Conservation (phyloP, 1,284 basidiomycete species). For the Mycena citricolor region DNA sequence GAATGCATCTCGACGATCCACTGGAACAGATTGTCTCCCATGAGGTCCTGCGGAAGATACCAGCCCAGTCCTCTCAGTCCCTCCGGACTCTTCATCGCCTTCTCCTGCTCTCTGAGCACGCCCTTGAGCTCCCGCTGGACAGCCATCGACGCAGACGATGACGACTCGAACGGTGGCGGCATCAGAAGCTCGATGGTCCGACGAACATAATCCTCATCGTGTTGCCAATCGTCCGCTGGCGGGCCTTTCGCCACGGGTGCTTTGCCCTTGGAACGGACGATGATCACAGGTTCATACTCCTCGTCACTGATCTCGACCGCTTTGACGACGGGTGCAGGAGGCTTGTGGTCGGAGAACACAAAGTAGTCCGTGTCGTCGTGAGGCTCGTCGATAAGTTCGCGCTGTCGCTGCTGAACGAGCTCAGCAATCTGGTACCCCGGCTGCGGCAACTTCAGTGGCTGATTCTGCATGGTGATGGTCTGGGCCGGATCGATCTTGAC, state of each 20-base stretch:
- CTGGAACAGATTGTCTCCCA: slow-evolving; percentile 64
- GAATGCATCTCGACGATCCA: slow-evolving; percentile 71
- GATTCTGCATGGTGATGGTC: slow-evolving; percentile 31
- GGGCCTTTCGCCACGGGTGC: slow-evolving; percentile 22
- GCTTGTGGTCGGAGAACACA: slow-evolving; percentile 26
- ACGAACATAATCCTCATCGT: slow-evolving; percentile 50
- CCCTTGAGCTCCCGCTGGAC: slow-evolving; percentile 54
- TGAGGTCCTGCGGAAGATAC: slow-evolving; percentile 58
- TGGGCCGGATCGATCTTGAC: slow-evolving; percentile 44
- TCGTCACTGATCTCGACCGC: slow-evolving; percentile 24
- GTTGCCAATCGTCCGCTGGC: slow-evolving; percentile 49
- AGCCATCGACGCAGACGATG: slow-evolving; percentile 48
- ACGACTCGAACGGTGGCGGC: slow-evolving; percentile 53
- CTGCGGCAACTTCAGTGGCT: slow-evolving; percentile 49
- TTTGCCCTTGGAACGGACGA: slow-evolving; percentile 28
- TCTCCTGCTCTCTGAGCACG: slow-evolving; percentile 57
- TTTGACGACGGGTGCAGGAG: slow-evolving; percentile 14
- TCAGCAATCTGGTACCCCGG: slow-evolving; percentile 50
- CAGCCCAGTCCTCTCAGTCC: slow-evolving; percentile 55
- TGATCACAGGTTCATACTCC: slow-evolving; percentile 25
- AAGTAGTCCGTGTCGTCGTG: slow-evolving; percentile 50
- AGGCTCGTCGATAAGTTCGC: slow-evolving; percentile 41
- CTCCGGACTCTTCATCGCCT: slow-evolving; percentile 33
- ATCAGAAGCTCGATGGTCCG: slow-evolving; percentile 44
- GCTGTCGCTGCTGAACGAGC: slow-evolving; percentile 40